Evolutionary conservation across 2,329 filamentous ascomycete genomes (phyloP), one percentile per base, ranked within the genome.

Genomic region (Claviceps pazoutovae): DNA sequence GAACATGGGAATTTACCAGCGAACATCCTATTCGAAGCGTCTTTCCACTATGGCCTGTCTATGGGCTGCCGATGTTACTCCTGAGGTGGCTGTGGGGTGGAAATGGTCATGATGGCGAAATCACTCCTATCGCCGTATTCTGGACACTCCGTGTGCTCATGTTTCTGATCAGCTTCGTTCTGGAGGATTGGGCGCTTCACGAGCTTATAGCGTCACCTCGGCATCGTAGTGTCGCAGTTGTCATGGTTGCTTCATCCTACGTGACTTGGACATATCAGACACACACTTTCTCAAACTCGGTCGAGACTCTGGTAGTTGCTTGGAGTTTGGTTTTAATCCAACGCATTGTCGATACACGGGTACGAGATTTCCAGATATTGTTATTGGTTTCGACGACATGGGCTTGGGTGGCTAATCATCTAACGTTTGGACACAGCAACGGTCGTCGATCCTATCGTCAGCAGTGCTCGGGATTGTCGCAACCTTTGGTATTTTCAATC

Each of bases 211-310:
- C 83, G 55, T 85, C 84, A 41, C 82, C 82, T 56, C 82, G 83
- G 54, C 74, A 80, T 61, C 83, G 88, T 56, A 80, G 80, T 59
- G 73, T 84, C 51, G 88, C 89, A 9, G 79, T 94, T 45, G 74
- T 94, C 46, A 76, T 98, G 53, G 86, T 96, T 55, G 89, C 91
- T 46, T 97, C 91, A 30, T 96, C 89, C 26, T 98, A 97, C 69
- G 91, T 96, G 59, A 98, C 93, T 47, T 98, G 93, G 91, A 96
- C 91, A 45, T 95, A 91, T 70, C 93, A 98, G 70, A 93, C 88
- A 17, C 93, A 98, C 69, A 97, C 93, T 13, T 97, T 98, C 67
- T 97, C 91, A 56, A 98, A 98, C 70, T 94, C 91, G 55, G 79
- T 97, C 58, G 93, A 98, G 72, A 97, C 93, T 2, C 73, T 98